phyloP scores from a whole-genome alignment of 768 basidiomycete species.

The Strobilomyces confusus region DNA sequence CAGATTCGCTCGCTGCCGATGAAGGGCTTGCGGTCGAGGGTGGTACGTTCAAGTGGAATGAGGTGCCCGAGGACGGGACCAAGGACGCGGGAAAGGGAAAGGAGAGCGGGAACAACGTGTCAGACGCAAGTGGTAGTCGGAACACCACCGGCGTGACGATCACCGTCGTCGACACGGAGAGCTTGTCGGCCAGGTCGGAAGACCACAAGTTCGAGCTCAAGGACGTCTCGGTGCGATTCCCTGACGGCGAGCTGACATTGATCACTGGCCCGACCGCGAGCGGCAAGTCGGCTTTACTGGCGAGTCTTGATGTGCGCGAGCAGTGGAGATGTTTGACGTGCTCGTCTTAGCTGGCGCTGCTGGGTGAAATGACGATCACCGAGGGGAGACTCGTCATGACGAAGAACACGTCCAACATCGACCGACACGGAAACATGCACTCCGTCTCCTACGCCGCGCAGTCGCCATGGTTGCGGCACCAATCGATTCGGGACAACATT shows the following conservation, averaged over 20 bases:
- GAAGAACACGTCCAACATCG: constrained; percentile 49
- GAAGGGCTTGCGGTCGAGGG: constrained; percentile 45
- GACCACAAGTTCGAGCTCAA: constrained; percentile 40
- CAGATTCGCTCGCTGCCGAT: constrained; percentile 21
- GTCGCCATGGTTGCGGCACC: constrained; percentile 64
- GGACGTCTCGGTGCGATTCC: constrained; percentile 45
- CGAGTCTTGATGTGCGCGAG: constrained; percentile 11
- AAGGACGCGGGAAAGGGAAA: constrained; percentile 24
- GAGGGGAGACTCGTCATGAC: constrained; percentile 39
- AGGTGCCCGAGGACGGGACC: constrained; percentile 35
- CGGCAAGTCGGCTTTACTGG: constrained; percentile 48
- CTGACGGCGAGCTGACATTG: constrained; percentile 43
- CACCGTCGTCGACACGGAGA: constrained; percentile 14
- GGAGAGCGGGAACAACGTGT: constrained; percentile 6
- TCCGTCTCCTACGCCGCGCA: constrained; percentile 72
- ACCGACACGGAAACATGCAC: constrained; percentile 58
- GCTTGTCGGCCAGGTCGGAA: constrained; percentile 14
- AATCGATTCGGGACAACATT: constrained; percentile 78
- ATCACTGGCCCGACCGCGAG: constrained; percentile 46
- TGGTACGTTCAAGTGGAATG: constrained; percentile 57
- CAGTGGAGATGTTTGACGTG: neutral
- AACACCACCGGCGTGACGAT: constrained; percentile 5
- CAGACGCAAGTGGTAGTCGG: neutral
- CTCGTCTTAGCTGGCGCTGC: constrained; percentile 27
- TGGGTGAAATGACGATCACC: constrained; percentile 38